A percentile compares a stretch with the other conserved stretches of the same genome.
phyloP scores from a whole-genome alignment of 2,329 filamentous ascomycete species.

The Lasiodiplodia hormozganensis region DNA sequence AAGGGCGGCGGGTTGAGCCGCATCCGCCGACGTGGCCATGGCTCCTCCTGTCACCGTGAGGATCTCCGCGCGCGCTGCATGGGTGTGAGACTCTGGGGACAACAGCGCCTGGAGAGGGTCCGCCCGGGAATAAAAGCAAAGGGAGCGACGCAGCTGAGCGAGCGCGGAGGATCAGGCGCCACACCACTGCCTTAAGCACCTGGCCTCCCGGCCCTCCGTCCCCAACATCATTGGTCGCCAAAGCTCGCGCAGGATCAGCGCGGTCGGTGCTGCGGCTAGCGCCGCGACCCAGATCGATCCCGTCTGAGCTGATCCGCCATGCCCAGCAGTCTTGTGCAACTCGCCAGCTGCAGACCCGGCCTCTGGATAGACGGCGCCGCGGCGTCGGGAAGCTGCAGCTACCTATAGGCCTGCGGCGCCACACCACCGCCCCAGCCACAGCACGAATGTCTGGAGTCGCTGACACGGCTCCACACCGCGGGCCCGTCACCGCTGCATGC shows the following conservation, averaged over 20 bases:
- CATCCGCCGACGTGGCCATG: constrained; percentile 21
- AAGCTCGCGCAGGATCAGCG: background rate
- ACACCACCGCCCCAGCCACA: background rate
- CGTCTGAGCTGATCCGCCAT: background rate
- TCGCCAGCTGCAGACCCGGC: too few relatives aligned
- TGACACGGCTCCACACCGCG: background rate
- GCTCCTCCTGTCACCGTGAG: constrained; percentile 20
- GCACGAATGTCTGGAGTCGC: background rate
- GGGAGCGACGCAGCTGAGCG: constrained; percentile 11
- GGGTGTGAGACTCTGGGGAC: constrained; percentile 22
- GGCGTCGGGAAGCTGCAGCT: background rate
- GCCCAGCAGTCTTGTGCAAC: too few relatives aligned
- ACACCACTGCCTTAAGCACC: constrained; percentile 10
- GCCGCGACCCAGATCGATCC: background rate
- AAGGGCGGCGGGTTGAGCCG: constrained; percentile 9
- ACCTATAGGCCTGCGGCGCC: too few relatives aligned
- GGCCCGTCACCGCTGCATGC: constrained; percentile 9
- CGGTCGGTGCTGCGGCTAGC: background rate
- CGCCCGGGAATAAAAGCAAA: constrained; percentile 27
- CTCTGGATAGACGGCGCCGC: background rate
- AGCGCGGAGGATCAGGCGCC: constrained; percentile 15
- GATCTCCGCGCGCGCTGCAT: constrained; percentile 24
- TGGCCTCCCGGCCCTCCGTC: background rate
- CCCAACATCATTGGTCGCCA: background rate
- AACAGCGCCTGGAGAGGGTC: background rate